A percentile compares a stretch with the other conserved stretches of the same genome.
phyloP scores from a whole-genome alignment of 768 basidiomycete species.

The Serpula lacrymans region DNA sequence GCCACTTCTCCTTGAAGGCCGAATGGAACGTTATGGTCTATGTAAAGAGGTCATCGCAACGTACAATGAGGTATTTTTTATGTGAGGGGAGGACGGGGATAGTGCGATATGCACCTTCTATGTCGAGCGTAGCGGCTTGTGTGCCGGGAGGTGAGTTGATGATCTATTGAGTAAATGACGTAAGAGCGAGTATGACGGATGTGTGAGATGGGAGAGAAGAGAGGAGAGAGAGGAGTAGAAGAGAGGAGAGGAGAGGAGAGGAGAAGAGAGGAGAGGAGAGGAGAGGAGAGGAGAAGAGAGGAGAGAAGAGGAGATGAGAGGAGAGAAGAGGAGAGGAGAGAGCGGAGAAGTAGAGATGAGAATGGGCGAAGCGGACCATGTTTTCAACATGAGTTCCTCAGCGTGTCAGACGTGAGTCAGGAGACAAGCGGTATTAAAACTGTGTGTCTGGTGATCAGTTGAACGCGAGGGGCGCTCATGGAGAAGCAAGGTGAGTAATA shows the following conservation, averaged over 20 bases:
- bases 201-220: too few relatives aligned
- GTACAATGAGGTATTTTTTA: neutral
- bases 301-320: slow-evolving; percentile 5
- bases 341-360: neutral
- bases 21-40: slow-evolving; percentile 20
- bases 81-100: neutral
- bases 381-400: too few relatives aligned
- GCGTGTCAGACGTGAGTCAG: too few relatives aligned
- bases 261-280: neutral
- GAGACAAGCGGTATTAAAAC: too few relatives aligned
- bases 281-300: neutral
- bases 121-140: slow-evolving; percentile 19
- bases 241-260: slow-evolving; percentile 7
- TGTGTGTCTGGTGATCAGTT: too few relatives aligned
- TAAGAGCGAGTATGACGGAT: too few relatives aligned
- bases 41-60: slow-evolving; percentile 13
- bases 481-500: too few relatives aligned
- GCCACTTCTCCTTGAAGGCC: slow-evolving; percentile 17
- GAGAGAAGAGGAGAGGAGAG: neutral
- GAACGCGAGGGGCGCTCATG: too few relatives aligned
- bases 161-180: too few relatives aligned
- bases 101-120: neutral
- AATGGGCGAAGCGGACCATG: too few relatives aligned
- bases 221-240: neutral
- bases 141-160: slow-evolving; percentile 16